Evolutionary conservation across 352 stramenopile species (phyloP), one percentile per base, ranked within the genome.

Genomic region (Blastocystis sp.): DNA sequence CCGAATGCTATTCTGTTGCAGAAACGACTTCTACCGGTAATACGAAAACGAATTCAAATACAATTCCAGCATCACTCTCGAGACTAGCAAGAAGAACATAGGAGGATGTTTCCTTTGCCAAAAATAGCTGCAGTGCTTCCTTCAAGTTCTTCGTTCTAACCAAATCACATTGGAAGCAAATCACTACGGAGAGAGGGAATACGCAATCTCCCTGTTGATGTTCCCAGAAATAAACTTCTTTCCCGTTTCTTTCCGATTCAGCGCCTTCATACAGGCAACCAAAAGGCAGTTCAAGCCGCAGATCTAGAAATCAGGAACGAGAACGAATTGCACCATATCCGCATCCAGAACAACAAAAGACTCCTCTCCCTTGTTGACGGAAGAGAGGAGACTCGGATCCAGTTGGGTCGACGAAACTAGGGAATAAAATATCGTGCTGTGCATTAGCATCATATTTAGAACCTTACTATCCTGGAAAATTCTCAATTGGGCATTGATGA

Each of bases 211-310:
- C 66, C 74, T 11, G 66, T 84, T 84, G 7, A 84, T 28, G 48
- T 69, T 62, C 19, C 74, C 74, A 3, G 74, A 84, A 67, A 84
- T 84, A 23, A 84, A 84, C 56, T 69, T 66, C 60, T 84, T 84
- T 48, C 56, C 74, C 28, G 56, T 41, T 84, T 84, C 74, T 70
- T 84, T 59, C 1, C 74, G 14, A 62, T 84, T 84, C 10, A 84
- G 65, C 1, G 45, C 74, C 48, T 84, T 84, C 74, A 84, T 84
- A 52, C 74, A 70, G 2, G 74, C 53, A 66, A 69, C 60, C 4
- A 84, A 28, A 19, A 84, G 48, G 61, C 66, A 59, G 48, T 84
- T 84, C 19, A 84, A n/a, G 10, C 74, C 74, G 69, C 41, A 84
- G 17, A 84, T 59, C 74, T 84, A 38, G 10, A 41, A 67, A 53